These are phyloP conservation scores for Aspergillus thermomutatus DNA, from an alignment of 2,329 filamentous ascomycete species.

Conservation along the genomic window DNA sequence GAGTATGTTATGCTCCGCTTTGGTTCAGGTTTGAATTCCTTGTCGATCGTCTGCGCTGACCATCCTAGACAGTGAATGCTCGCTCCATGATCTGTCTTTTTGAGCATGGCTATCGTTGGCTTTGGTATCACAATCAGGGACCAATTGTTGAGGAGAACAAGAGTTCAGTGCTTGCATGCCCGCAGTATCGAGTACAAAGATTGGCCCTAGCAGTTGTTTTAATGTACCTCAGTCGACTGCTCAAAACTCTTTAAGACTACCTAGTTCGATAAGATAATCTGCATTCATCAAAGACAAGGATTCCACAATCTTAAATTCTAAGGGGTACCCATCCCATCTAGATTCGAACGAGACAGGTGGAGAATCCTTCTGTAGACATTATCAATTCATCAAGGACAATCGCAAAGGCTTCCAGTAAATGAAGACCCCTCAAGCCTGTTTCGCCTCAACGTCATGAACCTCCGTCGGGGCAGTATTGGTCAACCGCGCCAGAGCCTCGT, in stretches of 20 bases:
- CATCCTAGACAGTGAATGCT: background rate
- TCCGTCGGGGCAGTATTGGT: background rate
- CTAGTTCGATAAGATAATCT: background rate
- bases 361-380: background rate
- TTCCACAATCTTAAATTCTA: background rate
- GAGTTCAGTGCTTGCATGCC: background rate
- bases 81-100: background rate
- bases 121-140: background rate
- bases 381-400: background rate
- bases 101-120: background rate
- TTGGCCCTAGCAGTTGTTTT: background rate
- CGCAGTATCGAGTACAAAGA: background rate
- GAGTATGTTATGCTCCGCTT: background rate
- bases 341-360: no score
- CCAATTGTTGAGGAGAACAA: background rate
- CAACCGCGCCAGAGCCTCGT: slow-evolving; percentile 18
- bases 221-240: background rate
- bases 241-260: background rate
- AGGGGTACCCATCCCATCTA: no score
- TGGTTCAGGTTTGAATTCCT: background rate
- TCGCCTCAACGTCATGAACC: background rate
- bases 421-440: background rate
- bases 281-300: background rate
- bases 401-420: background rate
- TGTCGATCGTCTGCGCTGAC: background rate